Evolutionary conservation across 139 green algal species (phyloP), one percentile per base, ranked within the genome.

Genomic region (Chlorella ohadii): DNA sequence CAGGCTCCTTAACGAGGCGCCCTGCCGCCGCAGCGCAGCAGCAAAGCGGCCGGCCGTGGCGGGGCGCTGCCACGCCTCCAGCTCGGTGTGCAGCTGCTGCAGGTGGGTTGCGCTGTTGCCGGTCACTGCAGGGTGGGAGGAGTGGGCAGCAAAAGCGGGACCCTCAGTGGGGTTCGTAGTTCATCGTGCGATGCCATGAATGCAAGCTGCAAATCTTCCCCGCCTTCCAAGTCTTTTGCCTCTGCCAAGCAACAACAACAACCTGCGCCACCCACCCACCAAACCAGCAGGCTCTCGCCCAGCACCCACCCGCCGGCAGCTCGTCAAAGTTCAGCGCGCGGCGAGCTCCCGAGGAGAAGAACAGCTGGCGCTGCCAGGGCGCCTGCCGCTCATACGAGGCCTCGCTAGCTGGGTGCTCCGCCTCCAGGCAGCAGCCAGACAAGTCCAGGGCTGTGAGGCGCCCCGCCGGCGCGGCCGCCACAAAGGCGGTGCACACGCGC

Each of bases 71-170:
- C 74, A 81, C 56, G 56, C 68, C 56, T 85, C 68, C 4, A 31
- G n/a, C 41, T 78, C 36, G 15, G 56, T 68, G 16, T 81, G 80
- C 39, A 85, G 66, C 39, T 80, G 80, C 28, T 81, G 74, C 71
- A 85, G 39, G 38, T 36, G 59, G 28, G 56, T 56, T 15, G 80
- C 41, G 22, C 44, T 63, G 34, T 47, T 71, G 59, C 64, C 80
- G 2, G 39, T 63, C 34, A 41, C 44, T 15, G 80, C 65, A 1
- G 57, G 19, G 66, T 38, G 67, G 5, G 34, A 47, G 51, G 51
- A 23, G 9, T 9, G 2, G 51, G 51, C 6, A 55, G 44, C 6
- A 6, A 11, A 55, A 11, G 44, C n/a, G n/a, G n/a, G n/a, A n/a
- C n/a, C n/a, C n/a, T n/a, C n/a, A n/a, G n/a, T n/a, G n/a, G n/a